Conservation (phyloP, 129 eudicot species). For the Centaurea solstitialis region DNA sequence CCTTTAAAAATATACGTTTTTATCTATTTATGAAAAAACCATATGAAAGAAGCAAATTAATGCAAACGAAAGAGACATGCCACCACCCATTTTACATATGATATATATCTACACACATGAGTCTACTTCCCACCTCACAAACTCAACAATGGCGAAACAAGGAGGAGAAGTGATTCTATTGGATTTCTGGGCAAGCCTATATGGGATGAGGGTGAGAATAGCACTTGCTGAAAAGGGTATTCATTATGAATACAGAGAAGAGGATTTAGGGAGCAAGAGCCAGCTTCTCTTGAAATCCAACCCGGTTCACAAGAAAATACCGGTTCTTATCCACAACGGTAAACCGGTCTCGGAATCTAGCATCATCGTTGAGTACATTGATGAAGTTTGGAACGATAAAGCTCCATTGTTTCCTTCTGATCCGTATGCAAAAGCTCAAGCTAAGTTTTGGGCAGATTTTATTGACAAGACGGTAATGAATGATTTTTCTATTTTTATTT, state of each 20-base stretch:
- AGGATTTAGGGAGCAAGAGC: constrained; percentile 45
- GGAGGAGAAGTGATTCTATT: constrained; percentile 36
- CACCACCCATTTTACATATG: too few relatives aligned
- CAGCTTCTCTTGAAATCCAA: constrained; percentile 41
- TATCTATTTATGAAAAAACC: too few relatives aligned
- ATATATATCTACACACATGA: too few relatives aligned
- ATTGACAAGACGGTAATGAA: constrained; percentile 48
- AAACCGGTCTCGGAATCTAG: constrained; percentile 49
- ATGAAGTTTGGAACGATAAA: constrained; percentile 50
- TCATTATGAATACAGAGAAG: constrained; percentile 31
- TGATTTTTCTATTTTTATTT: background rate
- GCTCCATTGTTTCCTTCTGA: constrained; percentile 50
- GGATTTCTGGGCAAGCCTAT: constrained; percentile 38
- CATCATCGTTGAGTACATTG: constrained; percentile 45
- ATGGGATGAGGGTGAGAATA: constrained; percentile 50
- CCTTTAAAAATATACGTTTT: too few relatives aligned
- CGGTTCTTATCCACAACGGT: constrained; percentile 52
- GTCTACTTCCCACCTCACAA: background rate
- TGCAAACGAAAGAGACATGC: too few relatives aligned
- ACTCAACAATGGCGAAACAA: constrained; percentile 11
- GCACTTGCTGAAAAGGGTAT: constrained; percentile 57
- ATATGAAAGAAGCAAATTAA: too few relatives aligned
- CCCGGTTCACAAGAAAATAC: constrained; percentile 52
- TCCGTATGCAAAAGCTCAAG: constrained; percentile 41
- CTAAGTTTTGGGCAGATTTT: constrained; percentile 57